Conservation (phyloP, 2,329 filamentous ascomycete genomes). For the Sclerotinia trifoliorum region DNA sequence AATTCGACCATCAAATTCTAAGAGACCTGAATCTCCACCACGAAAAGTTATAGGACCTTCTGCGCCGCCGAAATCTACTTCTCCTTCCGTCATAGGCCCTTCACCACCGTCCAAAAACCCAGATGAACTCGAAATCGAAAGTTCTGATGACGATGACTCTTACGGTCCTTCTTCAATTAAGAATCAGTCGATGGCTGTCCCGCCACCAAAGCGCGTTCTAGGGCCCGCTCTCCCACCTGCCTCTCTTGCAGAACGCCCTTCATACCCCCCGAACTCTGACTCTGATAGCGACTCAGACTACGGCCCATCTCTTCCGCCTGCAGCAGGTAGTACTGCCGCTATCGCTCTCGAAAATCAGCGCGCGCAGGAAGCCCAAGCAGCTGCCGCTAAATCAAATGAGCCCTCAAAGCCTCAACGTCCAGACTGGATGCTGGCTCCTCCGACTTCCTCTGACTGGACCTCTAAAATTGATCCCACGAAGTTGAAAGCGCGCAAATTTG, state of each 20-base stretch:
- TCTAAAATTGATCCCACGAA: slow-evolving; percentile 79
- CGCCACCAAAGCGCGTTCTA: slow-evolving; percentile 30
- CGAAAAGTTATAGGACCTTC: slow-evolving; percentile 29
- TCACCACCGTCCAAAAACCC: slow-evolving; percentile 39
- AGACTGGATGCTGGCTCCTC: slow-evolving; percentile 79
- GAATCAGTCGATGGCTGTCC: background rate
- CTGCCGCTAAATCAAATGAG: slow-evolving; percentile 30
- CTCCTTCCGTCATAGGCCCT: slow-evolving; percentile 32
- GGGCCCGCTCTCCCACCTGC: slow-evolving; percentile 47
- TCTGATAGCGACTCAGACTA: slow-evolving; percentile 51
- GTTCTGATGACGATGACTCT: slow-evolving; percentile 34
- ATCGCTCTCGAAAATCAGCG: slow-evolving; percentile 9
- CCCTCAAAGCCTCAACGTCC: slow-evolving; percentile 63
- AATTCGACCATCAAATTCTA: slow-evolving; percentile 21
- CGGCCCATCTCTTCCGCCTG: slow-evolving; percentile 57
- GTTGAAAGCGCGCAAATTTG: slow-evolving; percentile 77
- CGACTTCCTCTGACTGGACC: slow-evolving; percentile 51
- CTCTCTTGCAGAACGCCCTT: slow-evolving; percentile 43
- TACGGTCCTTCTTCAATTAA: slow-evolving; percentile 18
- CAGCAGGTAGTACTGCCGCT: slow-evolving; percentile 38
- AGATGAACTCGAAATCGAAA: slow-evolving; percentile 48
- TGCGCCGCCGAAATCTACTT: slow-evolving; percentile 40
- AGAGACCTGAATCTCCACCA: slow-evolving; percentile 21
- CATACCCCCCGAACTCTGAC: slow-evolving; percentile 38
- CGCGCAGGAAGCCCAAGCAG: slow-evolving; percentile 4